phyloP scores from a whole-genome alignment of 2,329 filamentous ascomycete genomes.

The Lomentospora prolificans region DNA sequence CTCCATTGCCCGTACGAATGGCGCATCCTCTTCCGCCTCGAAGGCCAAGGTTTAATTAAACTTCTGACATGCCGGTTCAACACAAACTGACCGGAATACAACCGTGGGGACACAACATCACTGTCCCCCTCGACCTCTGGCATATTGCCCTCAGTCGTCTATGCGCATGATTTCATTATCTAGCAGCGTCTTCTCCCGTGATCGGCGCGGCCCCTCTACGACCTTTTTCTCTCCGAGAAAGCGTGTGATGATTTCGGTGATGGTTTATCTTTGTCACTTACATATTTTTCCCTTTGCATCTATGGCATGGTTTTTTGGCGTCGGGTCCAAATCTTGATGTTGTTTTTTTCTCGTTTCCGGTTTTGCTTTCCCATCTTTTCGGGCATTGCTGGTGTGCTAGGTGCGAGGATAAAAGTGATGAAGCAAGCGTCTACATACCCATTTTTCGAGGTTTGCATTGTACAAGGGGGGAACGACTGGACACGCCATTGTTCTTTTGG shows the following conservation, averaged over 20 bases:
- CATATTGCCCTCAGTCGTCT: background rate
- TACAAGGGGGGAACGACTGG: background rate
- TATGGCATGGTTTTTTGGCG: background rate
- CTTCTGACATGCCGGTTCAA: background rate
- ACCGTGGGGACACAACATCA: background rate
- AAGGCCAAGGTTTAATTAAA: background rate
- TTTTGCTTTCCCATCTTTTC: slow-evolving; percentile 3
- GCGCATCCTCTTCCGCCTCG: background rate
- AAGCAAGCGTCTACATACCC: slow-evolving; percentile 3
- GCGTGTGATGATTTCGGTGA: background rate
- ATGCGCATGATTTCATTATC: no score
- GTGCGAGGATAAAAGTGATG: background rate
- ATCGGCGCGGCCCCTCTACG: background rate
- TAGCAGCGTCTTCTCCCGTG: background rate
- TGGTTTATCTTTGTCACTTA: background rate
- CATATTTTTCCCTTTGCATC: background rate
- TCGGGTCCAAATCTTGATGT: background rate
- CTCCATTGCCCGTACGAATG: slow-evolving; percentile 3
- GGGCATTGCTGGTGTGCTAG: background rate
- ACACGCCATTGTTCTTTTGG: background rate
- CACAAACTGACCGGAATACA: no score
- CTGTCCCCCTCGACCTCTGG: no score
- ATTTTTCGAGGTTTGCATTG: background rate
- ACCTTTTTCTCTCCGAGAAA: background rate
- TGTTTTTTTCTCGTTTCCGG: background rate